Percentiles rank a stretch among this genome's conserved stretches.
phyloP scores from a whole-genome alignment of 2,329 filamentous ascomycete genomes.

The Dactylonectria macrodidyma region DNA sequence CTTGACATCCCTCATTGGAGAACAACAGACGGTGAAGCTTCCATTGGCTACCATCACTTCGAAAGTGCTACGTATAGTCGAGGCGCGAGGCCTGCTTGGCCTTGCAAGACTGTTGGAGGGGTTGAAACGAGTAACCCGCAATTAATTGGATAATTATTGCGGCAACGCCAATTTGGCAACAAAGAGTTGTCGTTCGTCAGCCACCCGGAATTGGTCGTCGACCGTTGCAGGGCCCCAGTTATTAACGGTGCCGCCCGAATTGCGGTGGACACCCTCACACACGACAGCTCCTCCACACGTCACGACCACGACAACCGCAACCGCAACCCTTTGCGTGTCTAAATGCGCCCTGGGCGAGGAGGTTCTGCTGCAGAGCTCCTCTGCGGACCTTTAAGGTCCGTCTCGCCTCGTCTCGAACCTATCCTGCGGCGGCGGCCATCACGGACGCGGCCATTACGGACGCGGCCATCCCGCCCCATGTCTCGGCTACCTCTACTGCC shows the following conservation, averaged over 20 bases:
- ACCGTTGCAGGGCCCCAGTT: constrained; percentile 36
- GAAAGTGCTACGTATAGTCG: constrained; percentile 1
- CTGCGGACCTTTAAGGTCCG: constrained; percentile 6
- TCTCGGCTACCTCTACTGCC: constrained; percentile 32
- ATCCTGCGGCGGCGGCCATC: constrained; percentile 18
- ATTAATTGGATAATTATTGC: constrained; percentile 1
- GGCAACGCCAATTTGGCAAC: constrained; percentile 4
- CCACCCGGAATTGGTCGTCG: constrained; percentile 29
- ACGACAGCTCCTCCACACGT: constrained; percentile 27
- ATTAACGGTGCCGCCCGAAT: constrained; percentile 27
- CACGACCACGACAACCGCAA: constrained; percentile 27
- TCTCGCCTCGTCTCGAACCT: constrained; percentile 7
- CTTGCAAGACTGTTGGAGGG: not conserved
- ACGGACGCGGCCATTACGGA: constrained; percentile 4
- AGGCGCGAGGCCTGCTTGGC: not conserved
- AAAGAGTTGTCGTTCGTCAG: constrained; percentile 7
- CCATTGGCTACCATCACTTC: constrained; percentile 6
- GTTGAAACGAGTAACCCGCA: constrained; percentile 9
- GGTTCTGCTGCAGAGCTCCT: constrained; percentile 3
- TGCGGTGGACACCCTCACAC: constrained; percentile 21
- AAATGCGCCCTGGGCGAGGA: not conserved
- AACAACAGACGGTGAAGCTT: not conserved
- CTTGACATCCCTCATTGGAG: constrained; percentile 1
- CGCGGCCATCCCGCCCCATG: constrained; percentile 24
- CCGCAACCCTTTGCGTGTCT: not conserved